These are phyloP conservation scores for Cymbopogon citratus DNA, from an alignment of 176 grass and related monocot species.

Conservation along the genomic window DNA sequence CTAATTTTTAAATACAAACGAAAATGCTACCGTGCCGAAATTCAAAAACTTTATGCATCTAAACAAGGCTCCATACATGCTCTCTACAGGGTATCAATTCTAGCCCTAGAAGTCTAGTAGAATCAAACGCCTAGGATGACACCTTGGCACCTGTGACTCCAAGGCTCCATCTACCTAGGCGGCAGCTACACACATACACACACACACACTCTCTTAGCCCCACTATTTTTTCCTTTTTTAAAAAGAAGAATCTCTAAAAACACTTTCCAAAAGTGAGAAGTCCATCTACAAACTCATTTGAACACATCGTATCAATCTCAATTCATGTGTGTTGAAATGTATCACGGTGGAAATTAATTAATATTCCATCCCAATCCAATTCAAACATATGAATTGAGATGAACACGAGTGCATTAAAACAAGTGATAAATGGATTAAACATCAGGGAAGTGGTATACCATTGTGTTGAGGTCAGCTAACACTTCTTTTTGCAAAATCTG, in stretches of 20 bases:
- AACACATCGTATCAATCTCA: background rate
- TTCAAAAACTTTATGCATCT: too few relatives aligned
- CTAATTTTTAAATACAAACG: too few relatives aligned
- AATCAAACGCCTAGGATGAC: too few relatives aligned
- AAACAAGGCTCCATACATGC: background rate
- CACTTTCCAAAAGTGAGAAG: background rate
- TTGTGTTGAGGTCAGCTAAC: background rate
- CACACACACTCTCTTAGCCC: background rate
- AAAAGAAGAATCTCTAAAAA: background rate
- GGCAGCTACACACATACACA: background rate
- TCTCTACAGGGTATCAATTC: background rate
- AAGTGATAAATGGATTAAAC: background rate
- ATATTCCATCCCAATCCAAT: background rate
- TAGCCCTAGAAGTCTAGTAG: background rate
- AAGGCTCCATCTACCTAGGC: background rate
- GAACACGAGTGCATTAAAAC: background rate
- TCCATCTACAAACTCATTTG: background rate
- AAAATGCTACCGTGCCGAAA: too few relatives aligned
- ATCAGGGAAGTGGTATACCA: background rate
- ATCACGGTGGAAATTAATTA: background rate
- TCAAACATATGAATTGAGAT: background rate
- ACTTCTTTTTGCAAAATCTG: background rate
- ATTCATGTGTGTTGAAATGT: background rate
- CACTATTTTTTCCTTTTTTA: background rate
- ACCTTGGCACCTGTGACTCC: background rate